Base-by-base conservation (phyloP, 495 filamentous ascomycete genomes). In the Daldinia caldariorum region DNA sequence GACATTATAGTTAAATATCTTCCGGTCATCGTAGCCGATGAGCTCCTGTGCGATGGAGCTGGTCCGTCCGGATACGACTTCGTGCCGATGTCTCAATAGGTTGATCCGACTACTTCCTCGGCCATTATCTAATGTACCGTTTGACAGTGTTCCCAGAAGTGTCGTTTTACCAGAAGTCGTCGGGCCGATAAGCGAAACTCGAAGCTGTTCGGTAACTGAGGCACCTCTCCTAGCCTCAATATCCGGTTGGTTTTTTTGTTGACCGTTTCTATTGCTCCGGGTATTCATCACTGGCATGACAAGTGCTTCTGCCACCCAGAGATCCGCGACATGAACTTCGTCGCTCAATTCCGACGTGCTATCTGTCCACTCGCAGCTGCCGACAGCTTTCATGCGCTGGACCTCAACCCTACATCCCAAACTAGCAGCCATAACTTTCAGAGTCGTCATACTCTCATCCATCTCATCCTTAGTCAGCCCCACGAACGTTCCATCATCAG, bases 131-230 rank as follows among this genome's bases (percentile, higher is more conserved):
- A 97, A 82, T 9, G 90, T 89, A 3, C 92, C 92, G 4, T 92
- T 95, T 0, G 93, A 94, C 55, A 99, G 80, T 2, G 92, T 94
- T 0, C 96, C 95, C 14, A 99, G 76, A 26, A 99, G 83, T 13
- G 92, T 96, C 0, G 94, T 96, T 77, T 99, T 99, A 9, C 95
- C 95, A 14, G 92, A 94, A n/a, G 90, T 91, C 20, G 93, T 97
- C 10, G 94, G 89, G 0, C 95, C 95, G 1, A 93, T 92, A 32
- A 99, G 83, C 10, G 94, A 96, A 39, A 99, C 83, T n/a, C 95
- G 90, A 55, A 99, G 85, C 73, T 98, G 94, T 68, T 93, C 86
- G 0, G 88, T 89, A 1, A 80, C 77, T 2, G 81, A 78, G 12
- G 74, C 78, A 20, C 76, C 75, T 55, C 75, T 73, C 26, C 56